These are phyloP conservation scores for Xerocomus potaroensis DNA, from an alignment of 768 basidiomycete species.

Conservation along the genomic window DNA sequence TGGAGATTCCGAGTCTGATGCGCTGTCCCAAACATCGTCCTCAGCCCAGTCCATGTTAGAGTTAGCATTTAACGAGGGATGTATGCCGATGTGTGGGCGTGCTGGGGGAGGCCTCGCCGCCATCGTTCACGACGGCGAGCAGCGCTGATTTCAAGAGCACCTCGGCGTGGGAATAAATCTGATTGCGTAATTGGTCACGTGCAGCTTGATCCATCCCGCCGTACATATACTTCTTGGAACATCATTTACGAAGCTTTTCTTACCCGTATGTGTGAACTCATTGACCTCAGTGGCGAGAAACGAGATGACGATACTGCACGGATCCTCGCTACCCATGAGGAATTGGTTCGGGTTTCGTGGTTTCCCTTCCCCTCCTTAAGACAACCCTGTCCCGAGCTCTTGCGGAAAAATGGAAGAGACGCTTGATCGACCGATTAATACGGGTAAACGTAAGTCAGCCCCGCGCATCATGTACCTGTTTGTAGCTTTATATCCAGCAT, in stretches of 20 bases:
- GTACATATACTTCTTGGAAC: no score
- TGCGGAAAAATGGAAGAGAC: conserved; percentile 16
- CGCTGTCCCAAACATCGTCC: conserved; percentile 84
- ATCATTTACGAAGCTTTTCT: conserved; percentile 18
- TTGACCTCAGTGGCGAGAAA: conserved; percentile 15
- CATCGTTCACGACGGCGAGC: conserved; percentile 32
- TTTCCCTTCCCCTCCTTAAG: conserved; percentile 24
- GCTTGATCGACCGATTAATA: conserved; percentile 13
- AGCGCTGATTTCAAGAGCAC: neutral
- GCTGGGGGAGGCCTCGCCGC: conserved; percentile 65
- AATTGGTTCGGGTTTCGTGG: conserved; percentile 26
- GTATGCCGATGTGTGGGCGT: conserved; percentile 66
- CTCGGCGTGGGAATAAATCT: conserved; percentile 10
- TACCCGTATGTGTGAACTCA: conserved; percentile 9
- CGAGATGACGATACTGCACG: conserved; percentile 26
- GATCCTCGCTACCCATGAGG: conserved; percentile 21
- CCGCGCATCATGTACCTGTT: neutral
- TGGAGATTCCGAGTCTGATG: conserved; percentile 72
- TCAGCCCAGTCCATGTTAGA: conserved; percentile 68
- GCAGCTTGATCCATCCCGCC: no score
- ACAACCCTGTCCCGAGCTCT: conserved; percentile 14
- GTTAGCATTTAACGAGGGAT: conserved; percentile 42
- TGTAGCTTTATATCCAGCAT: conserved; percentile 3
- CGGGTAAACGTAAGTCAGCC: conserved; percentile 19
- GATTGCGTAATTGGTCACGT: neutral